Conservation (phyloP, 2,329 filamentous ascomycete genomes). For the Fusarium mundagurra region DNA sequence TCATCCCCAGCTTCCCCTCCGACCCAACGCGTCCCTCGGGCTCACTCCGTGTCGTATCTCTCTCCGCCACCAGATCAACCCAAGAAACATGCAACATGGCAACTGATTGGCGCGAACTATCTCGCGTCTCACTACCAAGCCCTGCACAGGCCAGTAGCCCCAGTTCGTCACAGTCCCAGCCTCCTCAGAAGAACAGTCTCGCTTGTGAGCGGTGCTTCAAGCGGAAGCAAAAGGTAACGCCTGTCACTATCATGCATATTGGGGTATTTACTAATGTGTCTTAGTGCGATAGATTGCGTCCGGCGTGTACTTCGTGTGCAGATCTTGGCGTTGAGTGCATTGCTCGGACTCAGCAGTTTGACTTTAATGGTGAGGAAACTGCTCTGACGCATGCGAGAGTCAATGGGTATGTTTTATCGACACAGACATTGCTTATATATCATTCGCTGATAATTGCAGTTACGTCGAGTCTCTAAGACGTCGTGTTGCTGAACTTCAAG, state of each 20-base stretch:
- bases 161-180: not conserved
- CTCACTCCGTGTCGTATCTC: not conserved
- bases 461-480: conserved; percentile 15
- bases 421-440: fast-evolving
- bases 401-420: not conserved
- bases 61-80: not conserved
- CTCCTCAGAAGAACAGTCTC: conserved; percentile 9
- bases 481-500: conserved; percentile 11
- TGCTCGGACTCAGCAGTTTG: conserved; percentile 17
- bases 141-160: conserved; percentile 10
- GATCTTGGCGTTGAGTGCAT: conserved; percentile 22
- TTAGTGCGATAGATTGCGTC: conserved; percentile 9
- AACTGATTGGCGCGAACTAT: conserved; percentile 11
- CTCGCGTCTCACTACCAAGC: not conserved
- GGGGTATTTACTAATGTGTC: not conserved
- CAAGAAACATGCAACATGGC: not conserved
- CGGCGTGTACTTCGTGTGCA: conserved; percentile 14
- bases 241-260: fast-evolving
- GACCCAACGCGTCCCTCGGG: not conserved
- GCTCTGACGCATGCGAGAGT: conserved; percentile 16
- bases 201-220: conserved; percentile 32
- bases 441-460: not conserved
- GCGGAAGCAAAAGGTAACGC: conserved; percentile 24
- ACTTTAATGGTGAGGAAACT: conserved; percentile 18
- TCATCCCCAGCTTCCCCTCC: not conserved